Base-by-base conservation (phyloP, 768 basidiomycete genomes). In the Lactifluus volemus region DNA sequence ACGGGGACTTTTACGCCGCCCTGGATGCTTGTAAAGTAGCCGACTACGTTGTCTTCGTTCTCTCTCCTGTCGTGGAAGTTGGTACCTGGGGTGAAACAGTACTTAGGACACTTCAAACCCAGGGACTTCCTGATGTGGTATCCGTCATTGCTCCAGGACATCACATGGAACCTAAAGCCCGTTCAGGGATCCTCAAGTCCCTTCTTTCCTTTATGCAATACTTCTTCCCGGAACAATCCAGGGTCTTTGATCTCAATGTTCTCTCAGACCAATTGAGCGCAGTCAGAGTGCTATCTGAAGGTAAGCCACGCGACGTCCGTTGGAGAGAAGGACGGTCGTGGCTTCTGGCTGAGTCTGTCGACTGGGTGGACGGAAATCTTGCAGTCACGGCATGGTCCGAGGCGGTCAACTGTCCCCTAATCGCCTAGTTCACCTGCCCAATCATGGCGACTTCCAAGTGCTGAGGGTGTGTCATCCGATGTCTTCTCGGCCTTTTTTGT, bases 171-270 rank as follows among this genome's bases (percentile, higher is more conserved):
- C 66, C 74, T 5, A 92, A 92, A 73, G 74, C 82, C 36, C 83
- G 83, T 34, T 68, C 82, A 1, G 82, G 82, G 17, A 80, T 93
- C 50, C 74, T 92, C 58, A 94, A 92, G 74, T 97, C 93, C 1
- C 78, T 98, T 5, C 80, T 96, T 9, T 97, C 94, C 10, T 99
- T 98, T 77, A 85, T 95, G 59, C 86, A 87, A 65, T 98, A 98
- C 74, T 99, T 98, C 72, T 89, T 91, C 61, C 96, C 96, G 2
- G 78, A 81, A 25, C 88, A 94, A 68, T 75, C 79, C 8, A 80
- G 86, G 38, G 79, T 98, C 0, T 89, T 85, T 68, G 92, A 94
- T 73, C 73, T 92, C 49, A 78, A 83, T 56, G 72, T 74, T 1
- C 67, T 78, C 25, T 77, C 87, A 5, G 93, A 96, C 67, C 75